phyloP scores from a whole-genome alignment of 225 moss, liverwort and hornwort species.

The Ulota crispa region DNA sequence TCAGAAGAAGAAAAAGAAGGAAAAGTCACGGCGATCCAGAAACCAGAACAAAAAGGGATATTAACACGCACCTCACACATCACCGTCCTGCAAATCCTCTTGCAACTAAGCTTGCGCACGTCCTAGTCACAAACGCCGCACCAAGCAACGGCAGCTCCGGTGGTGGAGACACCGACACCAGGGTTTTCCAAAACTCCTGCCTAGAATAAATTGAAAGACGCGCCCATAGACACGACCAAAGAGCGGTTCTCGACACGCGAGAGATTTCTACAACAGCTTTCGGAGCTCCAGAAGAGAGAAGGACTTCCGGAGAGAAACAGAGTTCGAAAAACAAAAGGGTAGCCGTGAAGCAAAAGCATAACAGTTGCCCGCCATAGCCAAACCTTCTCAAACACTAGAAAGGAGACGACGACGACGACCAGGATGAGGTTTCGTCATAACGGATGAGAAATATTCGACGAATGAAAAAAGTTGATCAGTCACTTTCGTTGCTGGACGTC shows the following conservation, averaged over 20 bases:
- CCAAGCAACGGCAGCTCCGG: constrained; percentile 13
- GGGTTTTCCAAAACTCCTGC: constrained; percentile 30
- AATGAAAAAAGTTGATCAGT: background rate
- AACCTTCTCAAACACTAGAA: background rate
- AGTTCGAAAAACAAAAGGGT: background rate
- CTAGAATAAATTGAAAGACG: background rate
- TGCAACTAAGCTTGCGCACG: background rate
- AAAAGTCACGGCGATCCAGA: constrained; percentile 15
- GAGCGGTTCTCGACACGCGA: background rate
- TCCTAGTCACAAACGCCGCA: background rate
- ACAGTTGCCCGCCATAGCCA: constrained; percentile 29
- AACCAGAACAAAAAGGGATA: background rate
- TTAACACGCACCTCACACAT: constrained; percentile 32
- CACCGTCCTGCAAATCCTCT: constrained; percentile 11
- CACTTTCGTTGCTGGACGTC: no score
- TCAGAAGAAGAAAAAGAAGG: background rate
- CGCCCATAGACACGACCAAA: background rate
- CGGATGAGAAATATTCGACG: background rate
- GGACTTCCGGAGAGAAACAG: background rate
- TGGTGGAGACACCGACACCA: background rate
- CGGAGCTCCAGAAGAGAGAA: background rate
- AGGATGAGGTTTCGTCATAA: background rate
- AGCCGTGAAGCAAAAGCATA: background rate
- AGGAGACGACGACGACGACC: constrained; percentile 18
- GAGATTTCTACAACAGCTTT: background rate